phyloP scores from a whole-genome alignment of 257 asterid species.

The Nyctanthes arbortristis region DNA sequence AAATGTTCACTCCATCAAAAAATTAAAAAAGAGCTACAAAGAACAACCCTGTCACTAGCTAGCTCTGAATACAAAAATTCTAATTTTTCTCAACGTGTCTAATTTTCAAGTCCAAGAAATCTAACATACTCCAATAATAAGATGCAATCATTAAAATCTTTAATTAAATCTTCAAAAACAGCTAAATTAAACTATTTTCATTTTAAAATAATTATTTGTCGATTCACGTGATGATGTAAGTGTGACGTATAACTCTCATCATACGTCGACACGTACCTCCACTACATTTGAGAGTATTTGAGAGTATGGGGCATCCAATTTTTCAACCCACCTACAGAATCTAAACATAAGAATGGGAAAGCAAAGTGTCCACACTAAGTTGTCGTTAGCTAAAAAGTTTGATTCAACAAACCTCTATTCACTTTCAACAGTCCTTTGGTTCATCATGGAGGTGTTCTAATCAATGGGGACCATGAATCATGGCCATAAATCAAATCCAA shows the following conservation, averaged over 20 bases:
- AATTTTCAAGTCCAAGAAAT: background rate
- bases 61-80: too few species aligned
- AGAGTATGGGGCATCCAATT: constrained; percentile 2
- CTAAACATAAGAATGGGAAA: background rate
- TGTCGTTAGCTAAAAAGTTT: constrained; percentile 19
- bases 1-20: too few species aligned
- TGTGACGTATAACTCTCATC: background rate
- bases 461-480: constrained; percentile 14
- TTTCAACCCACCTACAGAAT: constrained; percentile 22
- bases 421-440: constrained; percentile 17
- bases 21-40: too few species aligned
- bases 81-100: background rate
- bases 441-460: constrained; percentile 15
- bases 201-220: too few species aligned
- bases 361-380: background rate
- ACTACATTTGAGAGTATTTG: constrained; percentile 9
- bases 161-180: too few species aligned
- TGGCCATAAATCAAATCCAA: constrained; percentile 15
- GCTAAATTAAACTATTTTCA: too few species aligned
- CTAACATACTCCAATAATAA: background rate
- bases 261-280: background rate
- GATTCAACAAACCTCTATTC: constrained; percentile 13
- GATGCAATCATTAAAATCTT: background rate
- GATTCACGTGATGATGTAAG: background rate
- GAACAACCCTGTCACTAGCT: too few species aligned